Evolutionary conservation across 2,329 filamentous ascomycete species (phyloP).

Genomic region (Hypoxylon sp.): DNA sequence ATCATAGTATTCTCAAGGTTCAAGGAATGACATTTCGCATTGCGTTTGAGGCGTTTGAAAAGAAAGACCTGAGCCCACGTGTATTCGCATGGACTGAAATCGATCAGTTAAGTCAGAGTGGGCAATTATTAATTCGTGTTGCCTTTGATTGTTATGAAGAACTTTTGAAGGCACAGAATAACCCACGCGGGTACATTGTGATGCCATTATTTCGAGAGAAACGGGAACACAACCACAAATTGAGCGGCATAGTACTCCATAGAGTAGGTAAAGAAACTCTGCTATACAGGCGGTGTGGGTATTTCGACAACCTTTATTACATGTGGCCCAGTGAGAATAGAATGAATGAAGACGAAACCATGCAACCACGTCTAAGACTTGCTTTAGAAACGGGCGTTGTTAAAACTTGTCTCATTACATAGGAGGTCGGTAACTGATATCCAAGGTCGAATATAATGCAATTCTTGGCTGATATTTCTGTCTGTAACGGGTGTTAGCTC

Average conservation of each 20-base stretch:
- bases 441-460: background rate
- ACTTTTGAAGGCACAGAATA: background rate
- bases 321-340: background rate
- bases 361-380: background rate
- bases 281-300: conserved; percentile 1
- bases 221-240: too few species aligned
- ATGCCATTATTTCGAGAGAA: conserved; percentile 7
- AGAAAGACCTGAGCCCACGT: background rate
- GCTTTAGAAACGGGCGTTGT: background rate
- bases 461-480: too few species aligned
- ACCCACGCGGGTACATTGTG: background rate
- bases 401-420: background rate
- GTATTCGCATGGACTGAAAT: background rate
- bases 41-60: background rate
- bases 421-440: background rate
- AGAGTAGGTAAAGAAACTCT: background rate
- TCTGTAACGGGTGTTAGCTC: too few species aligned
- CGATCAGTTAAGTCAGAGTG: background rate
- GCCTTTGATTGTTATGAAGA: conserved; percentile 2
- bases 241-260: background rate
- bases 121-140: background rate
- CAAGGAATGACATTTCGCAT: background rate
- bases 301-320: conserved; percentile 1
- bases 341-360: background rate
- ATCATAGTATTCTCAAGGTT: conserved; percentile 1